phyloP scores from a whole-genome alignment of 768 basidiomycete species.

The Phaeolepiota aurea region DNA sequence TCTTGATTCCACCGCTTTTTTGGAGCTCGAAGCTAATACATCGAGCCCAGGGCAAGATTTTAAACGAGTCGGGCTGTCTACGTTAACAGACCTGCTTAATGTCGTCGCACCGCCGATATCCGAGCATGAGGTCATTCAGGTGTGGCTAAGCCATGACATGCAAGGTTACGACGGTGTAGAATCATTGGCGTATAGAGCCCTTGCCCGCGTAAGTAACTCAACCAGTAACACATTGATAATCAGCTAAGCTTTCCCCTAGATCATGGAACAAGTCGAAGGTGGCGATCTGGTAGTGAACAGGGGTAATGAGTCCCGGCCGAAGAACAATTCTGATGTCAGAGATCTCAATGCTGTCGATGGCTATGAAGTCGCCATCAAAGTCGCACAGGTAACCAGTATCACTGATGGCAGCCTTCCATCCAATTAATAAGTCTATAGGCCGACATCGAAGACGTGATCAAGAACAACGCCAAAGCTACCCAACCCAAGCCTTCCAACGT shows the following conservation, averaged over 20 bases:
- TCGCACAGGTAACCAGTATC: conserved; percentile 78
- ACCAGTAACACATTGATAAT: conserved; percentile 1
- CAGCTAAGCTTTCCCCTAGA: conserved; percentile 30
- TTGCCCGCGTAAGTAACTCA: conserved; percentile 54
- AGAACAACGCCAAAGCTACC: conserved; percentile 40
- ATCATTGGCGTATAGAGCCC: conserved; percentile 82
- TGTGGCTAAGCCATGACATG: conserved; percentile 97
- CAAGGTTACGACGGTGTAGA: conserved; percentile 93
- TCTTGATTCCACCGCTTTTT: conserved; percentile 6
- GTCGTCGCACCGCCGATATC: conserved; percentile 98
- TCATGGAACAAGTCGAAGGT: conserved; percentile 92
- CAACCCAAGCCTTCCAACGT: conserved; percentile 21
- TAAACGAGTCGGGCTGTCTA: conserved; percentile 79
- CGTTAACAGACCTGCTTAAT: conserved; percentile 86
- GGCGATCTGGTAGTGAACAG: conserved; percentile 86
- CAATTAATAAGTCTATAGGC: conserved; percentile 40
- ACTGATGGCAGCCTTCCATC: no score
- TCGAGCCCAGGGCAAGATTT: conserved; percentile 74
- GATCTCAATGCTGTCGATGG: conserved; percentile 81
- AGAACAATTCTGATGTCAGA: conserved; percentile 41
- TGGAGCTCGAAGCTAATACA: not conserved
- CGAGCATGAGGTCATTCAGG: conserved; percentile 95
- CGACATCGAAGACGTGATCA: conserved; percentile 68
- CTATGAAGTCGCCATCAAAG: conserved; percentile 75
- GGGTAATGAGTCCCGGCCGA: conserved; percentile 69